These are phyloP conservation scores for Cyclotella cryptica DNA, from an alignment of 108 stramenopile genomes.

Conservation along the genomic window DNA sequence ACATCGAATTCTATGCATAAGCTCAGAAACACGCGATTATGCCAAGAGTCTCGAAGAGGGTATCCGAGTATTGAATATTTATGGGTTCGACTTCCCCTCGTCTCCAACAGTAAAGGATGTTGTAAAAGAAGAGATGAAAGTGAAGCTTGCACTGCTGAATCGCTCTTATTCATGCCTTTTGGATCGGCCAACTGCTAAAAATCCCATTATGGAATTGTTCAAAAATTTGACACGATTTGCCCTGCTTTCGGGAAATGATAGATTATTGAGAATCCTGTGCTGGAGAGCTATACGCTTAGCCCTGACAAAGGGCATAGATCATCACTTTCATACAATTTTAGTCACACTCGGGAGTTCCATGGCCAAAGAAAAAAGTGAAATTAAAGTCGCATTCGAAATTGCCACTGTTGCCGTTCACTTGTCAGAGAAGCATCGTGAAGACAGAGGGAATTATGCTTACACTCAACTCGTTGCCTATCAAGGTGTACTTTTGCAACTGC, in stretches of 20 bases:
- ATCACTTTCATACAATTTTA: conserved; percentile 24
- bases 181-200: neutral
- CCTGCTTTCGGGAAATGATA: conserved; percentile 18
- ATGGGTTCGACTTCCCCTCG: conserved; percentile 11
- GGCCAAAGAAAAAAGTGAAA: conserved; percentile 24
- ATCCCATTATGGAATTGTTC: conserved; percentile 25
- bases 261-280: conserved; percentile 11
- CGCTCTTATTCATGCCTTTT: conserved; percentile 10
- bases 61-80: conserved; percentile 18
- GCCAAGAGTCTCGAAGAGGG: too few species aligned
- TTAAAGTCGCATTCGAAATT: conserved; percentile 19
- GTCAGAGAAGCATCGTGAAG: conserved; percentile 29
- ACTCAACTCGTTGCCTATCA: conserved; percentile 10
- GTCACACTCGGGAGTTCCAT: conserved; percentile 15
- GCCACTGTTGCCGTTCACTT: conserved; percentile 16
- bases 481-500: conserved; percentile 21
- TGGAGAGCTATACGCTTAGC: conserved; percentile 27
- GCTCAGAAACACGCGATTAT: too few species aligned
- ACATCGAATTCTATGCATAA: too few species aligned
- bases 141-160: conserved; percentile 16
- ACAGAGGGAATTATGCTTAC: conserved; percentile 18
- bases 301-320: conserved; percentile 26
- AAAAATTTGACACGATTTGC: conserved; percentile 3
- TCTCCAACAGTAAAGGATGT: neutral
- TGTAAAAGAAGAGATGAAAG: conserved; percentile 14